Evolutionary conservation across 306 rosid species (phyloP).

Genomic region (Acacia melanoxylon): DNA sequence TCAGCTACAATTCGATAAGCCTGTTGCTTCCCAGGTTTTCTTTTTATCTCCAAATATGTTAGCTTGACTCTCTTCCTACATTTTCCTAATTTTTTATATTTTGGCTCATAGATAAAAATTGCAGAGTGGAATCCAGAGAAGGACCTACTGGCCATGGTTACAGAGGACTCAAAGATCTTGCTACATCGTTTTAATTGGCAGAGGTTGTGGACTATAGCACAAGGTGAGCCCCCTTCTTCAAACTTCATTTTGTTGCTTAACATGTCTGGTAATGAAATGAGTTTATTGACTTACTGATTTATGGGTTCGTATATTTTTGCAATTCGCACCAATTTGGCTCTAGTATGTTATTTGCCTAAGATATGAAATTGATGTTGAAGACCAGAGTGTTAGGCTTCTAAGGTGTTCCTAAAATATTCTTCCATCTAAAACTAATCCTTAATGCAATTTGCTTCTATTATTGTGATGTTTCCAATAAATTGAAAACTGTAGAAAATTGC

Average conservation of each 20-base stretch:
- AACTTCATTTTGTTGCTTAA: neutral
- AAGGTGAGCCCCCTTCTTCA: conserved; percentile 48
- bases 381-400: neutral
- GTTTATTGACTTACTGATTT: neutral
- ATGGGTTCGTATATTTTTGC: neutral
- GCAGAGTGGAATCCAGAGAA: conserved; percentile 99
- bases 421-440: neutral
- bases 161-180: conserved; percentile 84
- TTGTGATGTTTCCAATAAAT: neutral
- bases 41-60: neutral
- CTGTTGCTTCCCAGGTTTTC: conserved; percentile 74
- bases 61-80: neutral
- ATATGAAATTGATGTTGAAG: neutral
- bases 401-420: neutral
- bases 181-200: conserved; percentile 99
- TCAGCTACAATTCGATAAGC: conserved; percentile 94
- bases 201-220: conserved; percentile 87
- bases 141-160: conserved; percentile 95
- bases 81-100: conserved; percentile 12
- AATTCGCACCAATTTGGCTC: neutral
- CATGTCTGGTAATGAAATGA: neutral
- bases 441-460: neutral
- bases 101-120: conserved; percentile 55
- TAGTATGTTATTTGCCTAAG: neutral
- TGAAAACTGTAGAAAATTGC: neutral